Base-by-base conservation (phyloP, 2,329 filamentous ascomycete genomes). In the Colletotrichum lentis region DNA sequence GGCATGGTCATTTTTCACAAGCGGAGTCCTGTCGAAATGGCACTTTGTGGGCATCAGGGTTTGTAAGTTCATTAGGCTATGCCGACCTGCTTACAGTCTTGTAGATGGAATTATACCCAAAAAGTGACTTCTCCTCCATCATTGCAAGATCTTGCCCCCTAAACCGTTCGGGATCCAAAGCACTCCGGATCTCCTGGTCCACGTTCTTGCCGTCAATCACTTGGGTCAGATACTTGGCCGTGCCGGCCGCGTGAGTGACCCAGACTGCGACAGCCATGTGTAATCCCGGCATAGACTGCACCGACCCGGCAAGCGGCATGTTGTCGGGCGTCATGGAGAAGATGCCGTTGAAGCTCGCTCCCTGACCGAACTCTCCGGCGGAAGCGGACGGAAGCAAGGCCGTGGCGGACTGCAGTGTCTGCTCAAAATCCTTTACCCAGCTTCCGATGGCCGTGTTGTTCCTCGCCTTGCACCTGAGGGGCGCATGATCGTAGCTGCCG, bases 271-370 rank as follows among this genome's bases (percentile, higher is more conserved):
- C 56, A 18, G 62, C 62, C 49, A 65, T 54, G 11, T 65, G 31
- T 44, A 54, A n/a, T 10, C 37, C 58, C n/a, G 22, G 44, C 20
- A 39, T 43, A 14, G 67, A 64, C 35, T 43, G 52, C 37, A 69
- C 69, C 10, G 58, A 27, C 12, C 66, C 69, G 12, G 63, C 70
- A 20, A 61, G 31, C 24, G 69, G 65, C 64, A 68, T 5, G 84
- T 65, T 65, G 47, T 65, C 62, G 20, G 62, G 62, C 27, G 62
- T 65, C 62, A 65, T 55, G 16, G 62, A 61, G 39, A 65, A 65
- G 10, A 65, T 65, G 8, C 62, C 62, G n/a, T 61, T 65, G 39
- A 65, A 60, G 22, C 43, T 61, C 18, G 37, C 57, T 3, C 55
- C 56, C 12, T 44, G 44, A 4, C 31, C 46, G 14, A 65, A 58